These are phyloP conservation scores for Phlyctochytrium arcticum DNA, from an alignment of 192 early-diverging fungal genomes.

Conservation along the genomic window DNA sequence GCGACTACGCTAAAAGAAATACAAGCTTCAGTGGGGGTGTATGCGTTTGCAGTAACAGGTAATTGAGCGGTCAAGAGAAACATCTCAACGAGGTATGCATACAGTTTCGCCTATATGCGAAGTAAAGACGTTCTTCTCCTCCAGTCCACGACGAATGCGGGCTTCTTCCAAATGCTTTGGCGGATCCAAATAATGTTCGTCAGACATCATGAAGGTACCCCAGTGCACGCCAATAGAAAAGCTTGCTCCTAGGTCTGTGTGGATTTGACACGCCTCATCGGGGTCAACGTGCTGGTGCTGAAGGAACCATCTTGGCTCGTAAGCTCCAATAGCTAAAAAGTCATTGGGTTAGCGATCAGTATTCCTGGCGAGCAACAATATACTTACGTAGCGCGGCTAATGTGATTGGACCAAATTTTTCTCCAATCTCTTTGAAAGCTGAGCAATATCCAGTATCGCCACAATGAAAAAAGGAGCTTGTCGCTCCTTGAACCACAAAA, in stretches of 20 bases:
- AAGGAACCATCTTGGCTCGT: slow-evolving; percentile 46
- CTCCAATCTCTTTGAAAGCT: slow-evolving; percentile 50
- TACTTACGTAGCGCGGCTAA: slow-evolving; percentile 47
- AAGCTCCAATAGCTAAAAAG: slow-evolving; percentile 46
- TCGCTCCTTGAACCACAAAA: slow-evolving; percentile 40
- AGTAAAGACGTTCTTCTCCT: slow-evolving; percentile 31
- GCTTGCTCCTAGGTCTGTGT: slow-evolving; percentile 37
- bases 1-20: too few species aligned
- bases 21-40: too few species aligned
- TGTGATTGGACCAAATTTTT: slow-evolving; percentile 45
- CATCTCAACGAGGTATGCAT: slow-evolving; percentile 7
- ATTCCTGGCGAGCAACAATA: not conserved
- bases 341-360: not conserved
- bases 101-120: slow-evolving; percentile 33
- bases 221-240: slow-evolving; percentile 55
- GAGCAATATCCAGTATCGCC: slow-evolving; percentile 55
- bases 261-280: slow-evolving; percentile 45
- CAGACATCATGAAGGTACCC: slow-evolving; percentile 63
- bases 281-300: slow-evolving; percentile 54
- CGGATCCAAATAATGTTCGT: slow-evolving; percentile 54
- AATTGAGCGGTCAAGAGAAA: too few species aligned
- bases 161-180: slow-evolving; percentile 32
- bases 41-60: too few species aligned
- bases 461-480: slow-evolving; percentile 47
- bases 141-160: slow-evolving; percentile 10